These are phyloP conservation scores for Pholiota microspora DNA, from an alignment of 768 basidiomycete genomes.

Conservation along the genomic window DNA sequence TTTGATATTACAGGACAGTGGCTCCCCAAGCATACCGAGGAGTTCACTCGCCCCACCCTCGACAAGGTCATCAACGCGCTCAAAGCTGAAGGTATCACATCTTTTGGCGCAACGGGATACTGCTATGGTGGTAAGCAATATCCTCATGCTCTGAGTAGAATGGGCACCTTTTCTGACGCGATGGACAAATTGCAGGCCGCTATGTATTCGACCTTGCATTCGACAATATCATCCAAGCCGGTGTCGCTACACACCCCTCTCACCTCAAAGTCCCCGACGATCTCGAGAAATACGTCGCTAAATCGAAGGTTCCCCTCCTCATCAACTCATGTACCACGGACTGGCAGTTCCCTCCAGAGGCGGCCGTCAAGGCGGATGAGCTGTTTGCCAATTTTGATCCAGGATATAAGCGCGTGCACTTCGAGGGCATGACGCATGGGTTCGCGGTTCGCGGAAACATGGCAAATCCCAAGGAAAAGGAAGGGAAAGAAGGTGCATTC, in stretches of 20 bases:
- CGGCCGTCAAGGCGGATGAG: slow-evolving; percentile 43
- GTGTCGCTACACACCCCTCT: slow-evolving; percentile 59
- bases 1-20: slow-evolving; percentile 43
- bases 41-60: slow-evolving; percentile 42
- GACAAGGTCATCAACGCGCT: slow-evolving; percentile 58
- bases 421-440: slow-evolving; percentile 48
- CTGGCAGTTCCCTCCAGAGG: slow-evolving; percentile 44
- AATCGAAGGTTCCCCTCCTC: slow-evolving; percentile 54
- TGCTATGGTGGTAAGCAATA: slow-evolving; percentile 59
- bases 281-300: slow-evolving; percentile 53
- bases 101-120: slow-evolving; percentile 62
- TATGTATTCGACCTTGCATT: slow-evolving; percentile 64
- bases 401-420: slow-evolving; percentile 51
- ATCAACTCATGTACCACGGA: slow-evolving; percentile 66
- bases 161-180: not conserved
- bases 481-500: slow-evolving; percentile 65
- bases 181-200: slow-evolving; percentile 33
- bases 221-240: slow-evolving; percentile 46
- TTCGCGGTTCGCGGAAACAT: slow-evolving; percentile 54
- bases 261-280: slow-evolving; percentile 58
- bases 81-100: slow-evolving; percentile 55
- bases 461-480: slow-evolving; percentile 49
- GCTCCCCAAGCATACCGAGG: slow-evolving; percentile 40
- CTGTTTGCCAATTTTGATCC: slow-evolving; percentile 48
- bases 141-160: not conserved